Percentiles rank a stretch among this genome's conserved stretches.
phyloP scores from a whole-genome alignment of 2,329 filamentous ascomycete genomes.

The Colletotrichum camelliae region DNA sequence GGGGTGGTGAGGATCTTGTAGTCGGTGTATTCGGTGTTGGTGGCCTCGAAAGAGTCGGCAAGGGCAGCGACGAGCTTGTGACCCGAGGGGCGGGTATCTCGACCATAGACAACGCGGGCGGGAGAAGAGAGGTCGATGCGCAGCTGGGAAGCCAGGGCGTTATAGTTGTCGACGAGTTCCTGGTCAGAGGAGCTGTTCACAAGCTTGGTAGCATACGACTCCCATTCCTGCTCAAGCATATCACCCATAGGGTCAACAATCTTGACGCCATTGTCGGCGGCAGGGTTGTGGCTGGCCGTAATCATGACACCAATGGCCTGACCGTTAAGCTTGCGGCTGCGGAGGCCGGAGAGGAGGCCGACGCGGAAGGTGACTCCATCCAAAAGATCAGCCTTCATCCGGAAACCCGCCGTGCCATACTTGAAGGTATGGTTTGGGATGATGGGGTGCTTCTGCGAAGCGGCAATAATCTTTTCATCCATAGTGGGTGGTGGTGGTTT shows the following conservation, averaged over 20 bases:
- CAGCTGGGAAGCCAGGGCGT: conserved; percentile 74
- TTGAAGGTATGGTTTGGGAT: conserved; percentile 61
- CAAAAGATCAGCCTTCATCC: conserved; percentile 78
- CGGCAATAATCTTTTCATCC: conserved; percentile 62
- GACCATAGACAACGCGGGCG: conserved; percentile 85
- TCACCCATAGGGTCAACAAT: conserved; percentile 97
- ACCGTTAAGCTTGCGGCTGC: conserved; percentile 87
- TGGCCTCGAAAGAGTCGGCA: conserved; percentile 78
- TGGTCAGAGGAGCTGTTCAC: conserved; percentile 84
- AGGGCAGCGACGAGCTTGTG: conserved; percentile 82
- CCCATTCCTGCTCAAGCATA: conserved; percentile 97
- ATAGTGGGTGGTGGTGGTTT: conserved; percentile 39
- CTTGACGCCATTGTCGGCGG: conserved; percentile 91
- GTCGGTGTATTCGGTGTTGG: conserved; percentile 77
- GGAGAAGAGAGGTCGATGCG: conserved; percentile 75
- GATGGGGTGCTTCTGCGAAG: conserved; percentile 68
- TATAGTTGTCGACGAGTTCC: conserved; percentile 77
- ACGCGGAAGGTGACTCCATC: conserved; percentile 93
- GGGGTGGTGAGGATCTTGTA: conserved; percentile 94
- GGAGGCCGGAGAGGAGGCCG: conserved; percentile 84
- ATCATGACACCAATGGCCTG: conserved; percentile 97
- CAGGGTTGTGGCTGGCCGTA: conserved; percentile 91
- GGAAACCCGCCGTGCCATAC: conserved; percentile 72
- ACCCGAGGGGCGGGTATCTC: conserved; percentile 93
- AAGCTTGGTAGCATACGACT: conserved; percentile 83